Evolutionary conservation across 1,139 yeast species (phyloP).

Genomic region (Pneumocystis canis): DNA sequence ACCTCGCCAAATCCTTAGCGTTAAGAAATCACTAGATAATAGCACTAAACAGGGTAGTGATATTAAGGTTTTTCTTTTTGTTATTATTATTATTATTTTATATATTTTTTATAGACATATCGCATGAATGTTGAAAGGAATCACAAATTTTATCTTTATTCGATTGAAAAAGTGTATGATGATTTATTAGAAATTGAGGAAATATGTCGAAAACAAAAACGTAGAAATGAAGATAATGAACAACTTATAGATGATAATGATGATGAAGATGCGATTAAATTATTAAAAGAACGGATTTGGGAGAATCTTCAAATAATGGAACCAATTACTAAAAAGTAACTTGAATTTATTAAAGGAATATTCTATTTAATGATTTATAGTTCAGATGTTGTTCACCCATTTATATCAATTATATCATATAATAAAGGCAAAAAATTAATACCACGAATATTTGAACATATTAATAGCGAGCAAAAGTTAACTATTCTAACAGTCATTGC

Average conservation of each 20-base stretch:
- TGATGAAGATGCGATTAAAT: constrained; percentile 18
- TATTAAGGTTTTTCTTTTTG: background rate
- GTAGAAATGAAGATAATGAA: constrained; percentile 34
- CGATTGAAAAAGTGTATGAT: constrained; percentile 64
- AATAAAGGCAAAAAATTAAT: constrained; percentile 81
- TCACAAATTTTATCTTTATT: constrained; percentile 22
- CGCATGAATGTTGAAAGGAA: constrained; percentile 27
- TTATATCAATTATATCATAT: constrained; percentile 67
- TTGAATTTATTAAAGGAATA: constrained; percentile 7
- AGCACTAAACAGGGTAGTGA: constrained; percentile 5
- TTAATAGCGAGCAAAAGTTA: constrained; percentile 61
- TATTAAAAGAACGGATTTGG: constrained; percentile 41
- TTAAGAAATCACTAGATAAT: constrained; percentile 25
- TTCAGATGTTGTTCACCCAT: constrained; percentile 40
- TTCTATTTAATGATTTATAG: background rate
- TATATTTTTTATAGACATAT: background rate
- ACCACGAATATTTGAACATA: constrained; percentile 75
- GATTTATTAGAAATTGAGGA: constrained; percentile 72
- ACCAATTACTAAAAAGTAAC: constrained; percentile 30
- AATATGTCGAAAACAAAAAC: constrained; percentile 43
- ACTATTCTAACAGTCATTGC: constrained; percentile 67
- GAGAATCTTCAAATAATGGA: constrained; percentile 56
- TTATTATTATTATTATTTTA: background rate
- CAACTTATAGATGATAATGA: constrained; percentile 35
- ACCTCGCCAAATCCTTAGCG: constrained; percentile 76